These are phyloP conservation scores for Talaromyces adpressus DNA, from an alignment of 495 filamentous ascomycete genomes.

Conservation along the genomic window DNA sequence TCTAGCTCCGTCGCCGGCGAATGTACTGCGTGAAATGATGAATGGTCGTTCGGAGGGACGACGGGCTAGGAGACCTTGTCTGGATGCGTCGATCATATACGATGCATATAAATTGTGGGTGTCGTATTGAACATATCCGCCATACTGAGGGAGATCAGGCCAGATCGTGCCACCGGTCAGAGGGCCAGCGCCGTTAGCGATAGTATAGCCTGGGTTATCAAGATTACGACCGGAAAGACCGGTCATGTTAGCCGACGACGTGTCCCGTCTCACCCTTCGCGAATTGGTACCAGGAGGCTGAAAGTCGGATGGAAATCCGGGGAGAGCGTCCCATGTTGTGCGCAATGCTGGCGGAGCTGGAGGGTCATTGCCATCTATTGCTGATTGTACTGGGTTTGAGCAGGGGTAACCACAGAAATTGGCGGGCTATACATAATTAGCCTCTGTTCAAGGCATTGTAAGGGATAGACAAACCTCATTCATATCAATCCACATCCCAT, in stretches of 20 bases:
- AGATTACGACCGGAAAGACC: slow-evolving; percentile 11
- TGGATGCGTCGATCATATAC: slow-evolving; percentile 24
- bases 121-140: slow-evolving; percentile 25
- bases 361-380: slow-evolving; percentile 11
- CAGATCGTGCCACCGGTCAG: slow-evolving; percentile 8
- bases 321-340: slow-evolving; percentile 13
- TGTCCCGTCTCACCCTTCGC: slow-evolving; percentile 22
- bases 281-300: slow-evolving; percentile 10
- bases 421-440: not conserved
- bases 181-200: slow-evolving; percentile 14
- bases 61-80: slow-evolving; percentile 8
- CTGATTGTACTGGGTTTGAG: slow-evolving; percentile 11
- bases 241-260: slow-evolving; percentile 17
- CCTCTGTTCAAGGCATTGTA: not conserved
- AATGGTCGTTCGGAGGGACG: slow-evolving; percentile 48
- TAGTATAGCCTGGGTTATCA: slow-evolving; percentile 14
- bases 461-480: slow-evolving; percentile 36
- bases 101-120: slow-evolving; percentile 40
- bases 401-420: slow-evolving; percentile 11
- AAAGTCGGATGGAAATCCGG: slow-evolving; percentile 16
- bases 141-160: slow-evolving; percentile 18
- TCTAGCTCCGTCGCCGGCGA: slow-evolving; percentile 60
- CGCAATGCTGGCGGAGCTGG: slow-evolving; percentile 14
- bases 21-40: slow-evolving; percentile 71
- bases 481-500: slow-evolving; percentile 23